phyloP scores from a whole-genome alignment of 148 eudicot genomes.

The Cornus kousa region DNA sequence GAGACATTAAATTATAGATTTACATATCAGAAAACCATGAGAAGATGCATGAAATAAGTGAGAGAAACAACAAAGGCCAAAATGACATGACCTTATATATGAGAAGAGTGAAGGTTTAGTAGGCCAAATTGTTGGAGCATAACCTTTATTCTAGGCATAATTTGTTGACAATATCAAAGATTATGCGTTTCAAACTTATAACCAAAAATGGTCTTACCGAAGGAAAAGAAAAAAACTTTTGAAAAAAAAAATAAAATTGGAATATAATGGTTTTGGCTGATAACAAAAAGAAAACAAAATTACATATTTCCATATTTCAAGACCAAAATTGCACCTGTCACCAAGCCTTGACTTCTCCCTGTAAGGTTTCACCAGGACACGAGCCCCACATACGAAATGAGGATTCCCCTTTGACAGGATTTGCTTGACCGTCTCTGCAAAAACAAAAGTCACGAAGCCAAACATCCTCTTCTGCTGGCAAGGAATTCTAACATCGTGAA shows the following conservation, averaged over 20 bases:
- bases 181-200: no score
- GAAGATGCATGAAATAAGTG: no score
- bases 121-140: no score
- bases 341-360: constrained; percentile 49
- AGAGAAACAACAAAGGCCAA: not conserved
- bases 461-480: constrained; percentile 72
- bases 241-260: not conserved
- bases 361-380: constrained; percentile 76
- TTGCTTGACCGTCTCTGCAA: constrained; percentile 46
- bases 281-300: not conserved
- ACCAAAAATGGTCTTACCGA: no score
- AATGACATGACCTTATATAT: no score
- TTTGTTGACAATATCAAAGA: no score
- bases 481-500: constrained; percentile 75
- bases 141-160: no score
- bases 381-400: constrained; percentile 66
- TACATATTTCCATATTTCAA: not conserved
- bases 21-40: not conserved
- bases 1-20: not conserved
- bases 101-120: no score
- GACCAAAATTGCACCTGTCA: constrained; percentile 40
- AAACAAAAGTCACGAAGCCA: constrained; percentile 67
- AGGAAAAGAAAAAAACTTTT: not conserved
- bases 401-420: constrained; percentile 56
- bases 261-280: not conserved